Conservation (phyloP, 23 red algal genomes). For the Gracilaria domingensis region DNA sequence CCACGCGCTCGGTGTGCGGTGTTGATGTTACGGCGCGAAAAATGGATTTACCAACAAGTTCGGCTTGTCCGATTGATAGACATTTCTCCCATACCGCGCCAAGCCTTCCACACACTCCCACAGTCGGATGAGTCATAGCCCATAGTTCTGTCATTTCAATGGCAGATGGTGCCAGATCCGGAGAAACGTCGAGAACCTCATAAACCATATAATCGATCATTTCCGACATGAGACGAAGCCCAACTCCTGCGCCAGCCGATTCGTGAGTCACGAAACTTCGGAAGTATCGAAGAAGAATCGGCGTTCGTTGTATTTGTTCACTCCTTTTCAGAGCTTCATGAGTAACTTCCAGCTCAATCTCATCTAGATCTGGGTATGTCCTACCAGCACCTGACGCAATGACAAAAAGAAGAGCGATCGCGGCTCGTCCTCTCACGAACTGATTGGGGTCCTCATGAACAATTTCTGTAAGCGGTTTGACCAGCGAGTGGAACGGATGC, state of each 20-base stretch:
- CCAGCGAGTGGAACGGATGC: conserved; percentile 70
- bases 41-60: conserved; percentile 63
- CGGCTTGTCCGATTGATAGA: conserved; percentile 64
- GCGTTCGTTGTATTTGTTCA: conserved; percentile 44
- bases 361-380: conserved; percentile 33
- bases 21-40: conserved; percentile 51
- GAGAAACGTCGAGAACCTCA: conserved; percentile 77
- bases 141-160: conserved; percentile 80
- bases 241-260: conserved; percentile 60
- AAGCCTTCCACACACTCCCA: conserved; percentile 71
- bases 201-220: conserved; percentile 77
- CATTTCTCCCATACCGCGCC: conserved; percentile 75
- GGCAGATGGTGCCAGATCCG: conserved; percentile 72
- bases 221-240: conserved; percentile 57
- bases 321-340: conserved; percentile 34
- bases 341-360: conserved; percentile 16
- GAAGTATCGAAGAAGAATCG: conserved; percentile 77
- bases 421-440: conserved; percentile 64
- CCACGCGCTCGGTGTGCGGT: conserved; percentile 72
- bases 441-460: conserved; percentile 80
- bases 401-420: conserved; percentile 69
- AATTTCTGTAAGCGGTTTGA: conserved; percentile 70
- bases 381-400: conserved; percentile 76
- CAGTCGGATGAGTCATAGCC: conserved; percentile 74
- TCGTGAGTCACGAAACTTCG: conserved; percentile 58